phyloP scores from a whole-genome alignment of 2,329 filamentous ascomycete species.

The Paramyrothecium roridum region DNA sequence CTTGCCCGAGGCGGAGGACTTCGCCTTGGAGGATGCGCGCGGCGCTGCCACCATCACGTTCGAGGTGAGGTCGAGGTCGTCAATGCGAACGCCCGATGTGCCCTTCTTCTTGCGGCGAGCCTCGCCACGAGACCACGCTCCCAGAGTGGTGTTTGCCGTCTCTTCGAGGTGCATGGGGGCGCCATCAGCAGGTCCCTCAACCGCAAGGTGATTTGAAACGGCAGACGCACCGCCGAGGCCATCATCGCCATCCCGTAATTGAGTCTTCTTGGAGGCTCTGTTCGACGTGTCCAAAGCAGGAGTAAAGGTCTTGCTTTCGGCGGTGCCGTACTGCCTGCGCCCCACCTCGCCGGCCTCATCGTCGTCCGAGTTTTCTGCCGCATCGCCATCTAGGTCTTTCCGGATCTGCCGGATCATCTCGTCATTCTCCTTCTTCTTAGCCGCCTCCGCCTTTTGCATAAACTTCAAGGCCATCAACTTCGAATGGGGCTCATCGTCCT shows the following conservation, averaged over 20 bases:
- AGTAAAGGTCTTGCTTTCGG: constrained; percentile 27
- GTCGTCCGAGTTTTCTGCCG: constrained; percentile 46
- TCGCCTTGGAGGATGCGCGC: constrained; percentile 19
- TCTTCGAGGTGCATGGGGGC: constrained; percentile 10
- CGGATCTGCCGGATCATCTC: constrained; percentile 68
- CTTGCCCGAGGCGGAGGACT: constrained; percentile 19
- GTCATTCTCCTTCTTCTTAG: constrained; percentile 76
- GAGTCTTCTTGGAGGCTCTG: constrained; percentile 23
- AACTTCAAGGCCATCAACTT: constrained; percentile 85
- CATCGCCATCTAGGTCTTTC: constrained; percentile 66
- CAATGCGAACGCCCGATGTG: constrained; percentile 19
- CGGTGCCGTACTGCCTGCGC: constrained; percentile 64
- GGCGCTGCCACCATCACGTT: constrained; percentile 25
- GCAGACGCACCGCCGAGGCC: constrained; percentile 14
- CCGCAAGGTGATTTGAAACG: constrained; percentile 13
- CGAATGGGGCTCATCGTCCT: constrained; percentile 54
- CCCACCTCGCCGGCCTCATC: constrained; percentile 60
- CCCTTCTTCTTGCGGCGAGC: constrained; percentile 36
- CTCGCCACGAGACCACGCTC: constrained; percentile 39
- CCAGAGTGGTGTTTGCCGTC: constrained; percentile 23
- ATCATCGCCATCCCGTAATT: constrained; percentile 24
- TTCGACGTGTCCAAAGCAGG: constrained; percentile 24
- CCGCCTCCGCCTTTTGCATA: constrained; percentile 85
- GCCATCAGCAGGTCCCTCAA: not conserved
- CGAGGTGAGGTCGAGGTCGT: constrained; percentile 37